These are phyloP conservation scores for Aristolochia californica DNA, from an alignment of 164 flowering plant genomes.

Conservation along the genomic window DNA sequence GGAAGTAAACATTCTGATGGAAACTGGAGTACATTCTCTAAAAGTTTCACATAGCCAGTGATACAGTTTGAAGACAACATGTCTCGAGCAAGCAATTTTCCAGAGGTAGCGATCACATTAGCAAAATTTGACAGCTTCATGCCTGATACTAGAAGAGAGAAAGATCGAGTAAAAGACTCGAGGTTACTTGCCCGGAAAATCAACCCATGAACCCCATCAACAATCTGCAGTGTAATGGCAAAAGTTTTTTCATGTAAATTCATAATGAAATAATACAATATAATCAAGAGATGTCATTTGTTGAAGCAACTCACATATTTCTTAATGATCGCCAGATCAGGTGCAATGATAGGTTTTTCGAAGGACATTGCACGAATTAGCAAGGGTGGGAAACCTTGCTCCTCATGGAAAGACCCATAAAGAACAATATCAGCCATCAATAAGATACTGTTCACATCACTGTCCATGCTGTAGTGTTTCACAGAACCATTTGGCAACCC, in stretches of 20 bases:
- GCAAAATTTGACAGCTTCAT: constrained; percentile 67
- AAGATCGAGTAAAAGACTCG: constrained; percentile 51
- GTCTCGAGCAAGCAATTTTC: constrained; percentile 64
- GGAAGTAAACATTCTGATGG: constrained; percentile 81
- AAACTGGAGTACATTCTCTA: constrained; percentile 61
- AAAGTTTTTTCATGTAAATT: neutral
- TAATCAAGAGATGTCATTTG: neutral
- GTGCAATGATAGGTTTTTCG: constrained; percentile 66
- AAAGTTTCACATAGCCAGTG: constrained; percentile 55
- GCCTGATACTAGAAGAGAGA: constrained; percentile 53
- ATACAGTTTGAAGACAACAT: constrained; percentile 77
- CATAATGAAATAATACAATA: neutral
- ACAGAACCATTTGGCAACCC: constrained; percentile 60
- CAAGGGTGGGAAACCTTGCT: constrained; percentile 81
- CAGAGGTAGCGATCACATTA: constrained; percentile 51
- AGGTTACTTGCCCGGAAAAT: constrained; percentile 48
- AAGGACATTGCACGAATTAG: constrained; percentile 83
- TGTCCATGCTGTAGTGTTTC: constrained; percentile 59
- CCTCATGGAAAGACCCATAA: constrained; percentile 79
- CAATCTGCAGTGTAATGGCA: constrained; percentile 35
- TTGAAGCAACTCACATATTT: constrained; percentile 54
- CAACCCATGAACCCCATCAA: constrained; percentile 69
- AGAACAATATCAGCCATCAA: constrained; percentile 81
- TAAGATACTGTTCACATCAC: constrained; percentile 55
- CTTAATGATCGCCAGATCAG: constrained; percentile 60